These are phyloP conservation scores for Lecanicillium sp. DNA, from an alignment of 2,329 filamentous ascomycete species.

Conservation along the genomic window DNA sequence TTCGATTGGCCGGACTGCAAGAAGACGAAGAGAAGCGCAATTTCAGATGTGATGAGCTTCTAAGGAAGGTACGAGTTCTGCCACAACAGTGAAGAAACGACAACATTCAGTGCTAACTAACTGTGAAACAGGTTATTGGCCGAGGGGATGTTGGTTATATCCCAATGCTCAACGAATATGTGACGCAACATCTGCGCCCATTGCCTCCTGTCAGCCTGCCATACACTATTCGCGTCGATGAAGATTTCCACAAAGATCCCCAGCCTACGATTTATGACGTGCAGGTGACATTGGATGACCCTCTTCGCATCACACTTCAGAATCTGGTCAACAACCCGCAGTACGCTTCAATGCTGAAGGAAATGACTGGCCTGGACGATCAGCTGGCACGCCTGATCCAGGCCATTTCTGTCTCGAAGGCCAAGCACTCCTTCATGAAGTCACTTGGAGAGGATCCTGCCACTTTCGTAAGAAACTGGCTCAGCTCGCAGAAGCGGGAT, in stretches of 20 bases:
- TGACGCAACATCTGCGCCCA: slow-evolving; percentile 69
- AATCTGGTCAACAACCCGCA: slow-evolving; percentile 61
- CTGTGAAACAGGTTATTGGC: slow-evolving; percentile 54
- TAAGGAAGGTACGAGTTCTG: slow-evolving; percentile 59
- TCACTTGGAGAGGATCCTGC: slow-evolving; percentile 74
- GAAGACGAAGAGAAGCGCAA: slow-evolving; percentile 93
- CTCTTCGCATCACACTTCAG: slow-evolving; percentile 60
- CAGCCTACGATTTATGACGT: slow-evolving; percentile 85
- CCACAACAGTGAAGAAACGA: background rate
- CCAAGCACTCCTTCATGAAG: slow-evolving; percentile 82
- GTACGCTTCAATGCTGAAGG: slow-evolving; percentile 64
- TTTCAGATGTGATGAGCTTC: slow-evolving; percentile 78
- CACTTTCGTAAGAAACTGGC: slow-evolving; percentile 78
- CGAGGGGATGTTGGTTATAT: slow-evolving; percentile 74
- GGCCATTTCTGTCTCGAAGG: slow-evolving; percentile 75
- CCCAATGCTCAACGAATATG: slow-evolving; percentile 74
- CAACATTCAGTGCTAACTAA: background rate
- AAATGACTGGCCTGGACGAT: slow-evolving; percentile 73
- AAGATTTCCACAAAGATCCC: slow-evolving; percentile 68
- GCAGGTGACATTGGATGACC: slow-evolving; percentile 75
- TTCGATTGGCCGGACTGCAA: slow-evolving; percentile 75
- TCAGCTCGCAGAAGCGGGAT: slow-evolving; percentile 85
- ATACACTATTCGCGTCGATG: slow-evolving; percentile 91
- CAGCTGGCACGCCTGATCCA: slow-evolving; percentile 78
- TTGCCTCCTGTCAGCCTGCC: slow-evolving; percentile 75